These are phyloP conservation scores for Metschnikowia bowlesiae DNA, from an alignment of 805 yeast genomes.

Conservation along the genomic window DNA sequence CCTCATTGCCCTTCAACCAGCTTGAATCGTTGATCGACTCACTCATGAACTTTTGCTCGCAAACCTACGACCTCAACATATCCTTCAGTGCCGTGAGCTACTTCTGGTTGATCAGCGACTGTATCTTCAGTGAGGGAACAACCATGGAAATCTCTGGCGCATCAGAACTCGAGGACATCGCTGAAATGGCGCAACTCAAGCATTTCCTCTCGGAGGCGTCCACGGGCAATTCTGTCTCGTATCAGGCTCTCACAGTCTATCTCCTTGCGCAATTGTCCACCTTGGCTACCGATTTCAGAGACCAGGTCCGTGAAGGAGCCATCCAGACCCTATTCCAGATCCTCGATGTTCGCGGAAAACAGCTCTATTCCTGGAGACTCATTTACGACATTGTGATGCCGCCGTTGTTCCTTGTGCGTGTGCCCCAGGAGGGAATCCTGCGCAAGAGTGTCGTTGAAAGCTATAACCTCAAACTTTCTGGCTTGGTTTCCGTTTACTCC, in stretches of 20 bases:
- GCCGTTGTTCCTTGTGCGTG: constrained; percentile 36
- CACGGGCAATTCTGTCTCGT: constrained; percentile 5
- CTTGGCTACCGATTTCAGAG: constrained; percentile 59
- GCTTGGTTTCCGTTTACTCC: constrained; percentile 58
- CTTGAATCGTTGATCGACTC: constrained; percentile 66
- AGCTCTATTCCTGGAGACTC: constrained; percentile 60
- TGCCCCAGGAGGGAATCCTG: constrained; percentile 16
- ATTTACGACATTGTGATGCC: constrained; percentile 61
- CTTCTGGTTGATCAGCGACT: constrained; percentile 89
- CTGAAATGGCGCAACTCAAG: constrained; percentile 6
- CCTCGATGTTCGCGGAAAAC: constrained; percentile 23
- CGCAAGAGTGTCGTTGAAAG: constrained; percentile 58
- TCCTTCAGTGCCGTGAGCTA: constrained; percentile 89
- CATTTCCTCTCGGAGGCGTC: constrained; percentile 3
- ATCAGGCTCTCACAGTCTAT: constrained; percentile 53
- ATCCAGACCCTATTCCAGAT: constrained; percentile 84
- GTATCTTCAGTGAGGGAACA: constrained; percentile 26
- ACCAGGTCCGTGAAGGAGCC: constrained; percentile 86
- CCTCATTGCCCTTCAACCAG: constrained; percentile 62
- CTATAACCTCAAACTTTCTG: constrained; percentile 55
- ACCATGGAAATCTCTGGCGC: not conserved
- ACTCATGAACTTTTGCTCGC: constrained; percentile 66
- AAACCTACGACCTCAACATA: constrained; percentile 70
- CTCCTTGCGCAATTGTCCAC: constrained; percentile 52
- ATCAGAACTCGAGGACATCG: not conserved